Base-by-base conservation (phyloP, 208 protist species). In the Trypanosoma avium region DNA sequence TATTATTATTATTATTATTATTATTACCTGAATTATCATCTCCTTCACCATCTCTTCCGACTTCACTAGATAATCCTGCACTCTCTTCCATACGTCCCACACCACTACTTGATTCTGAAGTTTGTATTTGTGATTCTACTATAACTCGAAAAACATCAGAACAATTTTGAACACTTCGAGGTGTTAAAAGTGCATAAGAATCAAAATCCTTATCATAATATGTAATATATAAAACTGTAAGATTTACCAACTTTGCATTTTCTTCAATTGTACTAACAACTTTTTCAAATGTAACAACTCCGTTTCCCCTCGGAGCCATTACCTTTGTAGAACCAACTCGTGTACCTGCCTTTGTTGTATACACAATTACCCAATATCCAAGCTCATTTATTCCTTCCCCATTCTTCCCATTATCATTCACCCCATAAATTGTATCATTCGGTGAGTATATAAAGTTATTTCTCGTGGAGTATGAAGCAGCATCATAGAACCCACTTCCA, bases 311-410 rank as follows among this genome's bases (percentile, higher is more conserved):
- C 42, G 69, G 24, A 54, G 61, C 24, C 45, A 24, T 50, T 5
- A 75, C 53, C 54, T 58, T 63, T 43, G 43, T 42, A 0, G 61
- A 64, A n/a, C 52, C 53, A 15, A 50, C 46, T 9, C 26, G 45
- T 15, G 45, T 36, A 29, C 69, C 67, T 3, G 50, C 65, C 6
- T 4, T 22, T 13, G 43, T 45, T 9, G 50, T 38, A 45, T 64
- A 70, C 0, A 47, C 43, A 12, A 70, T 54, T 38, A 52, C 38
- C 65, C 65, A 70, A 40, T 70, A 70, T n/a, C 65, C 54, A 1
- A 70, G 38, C 19, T 6, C 48, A 54, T 54, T 54, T 22, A n/a
- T n/a, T n/a, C n/a, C n/a, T n/a, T n/a, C n/a, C n/a, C n/a, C n/a
- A n/a, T n/a, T n/a, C n/a, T n/a, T n/a, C n/a, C n/a, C n/a, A n/a